Evolutionary conservation across 257 asterid species (phyloP).

Genomic region (Primulina tabacum): DNA sequence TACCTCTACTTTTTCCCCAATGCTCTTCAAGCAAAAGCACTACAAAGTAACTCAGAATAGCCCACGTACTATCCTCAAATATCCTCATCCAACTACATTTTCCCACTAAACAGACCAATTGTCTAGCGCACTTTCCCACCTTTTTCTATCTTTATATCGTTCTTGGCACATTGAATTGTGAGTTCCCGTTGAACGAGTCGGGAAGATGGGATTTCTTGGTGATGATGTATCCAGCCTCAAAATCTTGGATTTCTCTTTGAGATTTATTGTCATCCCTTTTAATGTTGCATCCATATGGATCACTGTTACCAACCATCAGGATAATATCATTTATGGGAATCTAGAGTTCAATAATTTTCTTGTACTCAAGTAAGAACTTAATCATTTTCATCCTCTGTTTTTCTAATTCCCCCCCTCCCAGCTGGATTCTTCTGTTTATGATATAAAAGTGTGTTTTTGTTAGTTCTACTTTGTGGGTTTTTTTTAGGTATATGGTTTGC

Average conservation of each 20-base stretch:
- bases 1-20: background rate
- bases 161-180: background rate
- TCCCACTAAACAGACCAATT: background rate
- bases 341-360: conserved; percentile 51
- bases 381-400: background rate
- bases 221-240: conserved; percentile 40
- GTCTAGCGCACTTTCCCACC: background rate
- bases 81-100: background rate
- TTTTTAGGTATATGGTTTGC: conserved; percentile 68
- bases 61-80: background rate
- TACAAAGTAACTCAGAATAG: background rate
- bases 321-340: conserved; percentile 53
- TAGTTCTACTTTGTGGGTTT: background rate
- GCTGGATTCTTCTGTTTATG: background rate
- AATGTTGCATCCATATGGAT: conserved; percentile 73
- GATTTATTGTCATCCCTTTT: conserved; percentile 63
- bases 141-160: background rate
- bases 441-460: background rate
- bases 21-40: background rate
- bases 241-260: conserved; percentile 56
- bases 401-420: too few species aligned
- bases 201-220: conserved; percentile 42
- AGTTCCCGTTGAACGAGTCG: background rate
- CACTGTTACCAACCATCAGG: conserved; percentile 44
- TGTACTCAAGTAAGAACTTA: conserved; percentile 58